Conservation (phyloP, 805 yeast species). For the Monosporozyma unispora region DNA sequence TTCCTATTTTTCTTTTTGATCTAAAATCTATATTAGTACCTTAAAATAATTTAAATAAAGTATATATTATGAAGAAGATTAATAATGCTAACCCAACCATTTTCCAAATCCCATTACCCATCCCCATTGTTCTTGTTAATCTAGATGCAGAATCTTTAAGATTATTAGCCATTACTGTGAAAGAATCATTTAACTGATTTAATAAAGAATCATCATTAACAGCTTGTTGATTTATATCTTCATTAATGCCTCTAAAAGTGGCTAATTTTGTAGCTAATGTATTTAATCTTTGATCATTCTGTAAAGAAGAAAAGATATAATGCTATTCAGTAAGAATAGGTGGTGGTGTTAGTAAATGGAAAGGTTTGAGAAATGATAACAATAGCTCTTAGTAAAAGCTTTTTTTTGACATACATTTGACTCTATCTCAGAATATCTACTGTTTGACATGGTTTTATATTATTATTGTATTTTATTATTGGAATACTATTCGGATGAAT, state of each 20-base stretch:
- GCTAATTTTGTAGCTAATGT: constrained; percentile 58
- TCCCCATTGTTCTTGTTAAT: constrained; percentile 45
- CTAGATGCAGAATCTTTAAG: constrained; percentile 45
- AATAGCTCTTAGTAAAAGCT: not conserved
- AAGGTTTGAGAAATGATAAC: too few relatives aligned
- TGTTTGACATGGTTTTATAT: constrained; percentile 21
- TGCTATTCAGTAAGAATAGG: not conserved
- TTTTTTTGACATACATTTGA: constrained; percentile 10
- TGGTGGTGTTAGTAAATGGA: not conserved
- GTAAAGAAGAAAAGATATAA: constrained; percentile 3
- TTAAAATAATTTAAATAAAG: constrained; percentile 42
- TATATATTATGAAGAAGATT: constrained; percentile 48
- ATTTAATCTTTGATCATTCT: constrained; percentile 58
- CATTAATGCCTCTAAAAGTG: constrained; percentile 53
- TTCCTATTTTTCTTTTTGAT: not conserved
- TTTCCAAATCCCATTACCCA: constrained; percentile 52
- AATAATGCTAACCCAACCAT: constrained; percentile 50
- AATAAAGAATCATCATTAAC: constrained; percentile 40
- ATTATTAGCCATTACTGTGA: constrained; percentile 39
- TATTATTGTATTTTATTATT: not conserved
- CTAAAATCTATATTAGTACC: not conserved
- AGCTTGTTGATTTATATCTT: constrained; percentile 60
- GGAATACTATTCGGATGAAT: not conserved
- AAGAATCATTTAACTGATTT: constrained; percentile 39
- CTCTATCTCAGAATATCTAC: constrained; percentile 28